These are phyloP conservation scores for Funneliformis mosseae DNA, from an alignment of 192 early-diverging fungal genomes.

Conservation along the genomic window DNA sequence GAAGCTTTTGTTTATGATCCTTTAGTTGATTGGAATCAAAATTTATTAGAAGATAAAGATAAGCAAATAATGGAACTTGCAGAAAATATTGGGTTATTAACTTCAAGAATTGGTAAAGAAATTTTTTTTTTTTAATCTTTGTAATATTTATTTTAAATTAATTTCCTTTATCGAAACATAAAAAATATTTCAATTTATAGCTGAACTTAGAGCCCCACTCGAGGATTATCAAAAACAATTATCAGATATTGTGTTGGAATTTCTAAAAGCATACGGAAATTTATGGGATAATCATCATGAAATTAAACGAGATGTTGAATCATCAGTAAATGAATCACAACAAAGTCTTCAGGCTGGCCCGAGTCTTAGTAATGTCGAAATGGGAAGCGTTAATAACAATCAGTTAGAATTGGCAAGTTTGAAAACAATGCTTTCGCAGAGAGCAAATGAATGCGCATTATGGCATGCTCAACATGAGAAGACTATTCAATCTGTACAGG, in stretches of 20 bases:
- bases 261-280: neutral
- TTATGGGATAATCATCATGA: neutral
- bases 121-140: neutral
- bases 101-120: slow-evolving; percentile 15
- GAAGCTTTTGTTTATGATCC: slow-evolving; percentile 96
- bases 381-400: neutral
- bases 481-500: slow-evolving; percentile 22
- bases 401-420: slow-evolving; percentile 13
- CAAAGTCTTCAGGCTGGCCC: neutral
- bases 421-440: slow-evolving; percentile 18
- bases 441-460: slow-evolving; percentile 30
- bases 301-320: neutral
- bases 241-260: slow-evolving; percentile 13
- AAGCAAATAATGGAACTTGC: slow-evolving; percentile 30
- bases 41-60: slow-evolving; percentile 36
- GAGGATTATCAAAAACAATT: slow-evolving; percentile 10
- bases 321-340: neutral
- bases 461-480: slow-evolving; percentile 33
- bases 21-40: slow-evolving; percentile 59
- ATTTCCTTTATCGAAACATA: too few species aligned
- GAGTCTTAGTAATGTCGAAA: neutral
- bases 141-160: too few species aligned
- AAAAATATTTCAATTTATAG: neutral
- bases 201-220: neutral
- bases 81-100: slow-evolving; percentile 9